Conservation (phyloP, 108 stramenopile genomes). For the Asterionellopsis glacialis region DNA sequence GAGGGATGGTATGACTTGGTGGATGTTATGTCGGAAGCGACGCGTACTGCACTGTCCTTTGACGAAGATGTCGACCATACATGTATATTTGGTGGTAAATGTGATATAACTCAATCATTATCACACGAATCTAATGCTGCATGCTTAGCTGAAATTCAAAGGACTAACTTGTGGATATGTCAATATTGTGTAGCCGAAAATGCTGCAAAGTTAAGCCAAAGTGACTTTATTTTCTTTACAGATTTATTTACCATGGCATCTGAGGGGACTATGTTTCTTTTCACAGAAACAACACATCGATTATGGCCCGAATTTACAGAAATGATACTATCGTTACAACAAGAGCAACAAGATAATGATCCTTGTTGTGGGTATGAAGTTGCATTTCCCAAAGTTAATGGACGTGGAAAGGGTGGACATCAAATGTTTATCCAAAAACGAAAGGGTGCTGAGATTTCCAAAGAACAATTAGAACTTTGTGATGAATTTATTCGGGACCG, state of each 20-base stretch:
- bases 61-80: background rate
- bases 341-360: background rate
- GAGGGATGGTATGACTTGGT: slow-evolving; percentile 55
- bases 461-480: background rate
- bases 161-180: slow-evolving; percentile 38
- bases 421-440: background rate
- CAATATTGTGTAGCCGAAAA: slow-evolving; percentile 73
- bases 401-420: background rate
- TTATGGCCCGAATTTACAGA: slow-evolving; percentile 52
- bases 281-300: slow-evolving; percentile 50
- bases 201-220: slow-evolving; percentile 24
- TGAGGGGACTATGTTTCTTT: slow-evolving; percentile 34
- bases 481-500: background rate
- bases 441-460: background rate
- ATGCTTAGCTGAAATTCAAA: slow-evolving; percentile 9
- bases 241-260: slow-evolving; percentile 36
- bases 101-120: slow-evolving; percentile 54
- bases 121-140: slow-evolving; percentile 27
- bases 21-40: slow-evolving; percentile 30
- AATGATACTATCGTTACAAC: slow-evolving; percentile 1
- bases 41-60: slow-evolving; percentile 4
- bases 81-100: slow-evolving; percentile 49
- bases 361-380: background rate
- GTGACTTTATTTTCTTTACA: slow-evolving; percentile 45
- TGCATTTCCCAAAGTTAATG: slow-evolving; percentile 3